These are phyloP conservation scores for Fusarium udum DNA, from an alignment of 2,329 filamentous ascomycete species.

Conservation along the genomic window DNA sequence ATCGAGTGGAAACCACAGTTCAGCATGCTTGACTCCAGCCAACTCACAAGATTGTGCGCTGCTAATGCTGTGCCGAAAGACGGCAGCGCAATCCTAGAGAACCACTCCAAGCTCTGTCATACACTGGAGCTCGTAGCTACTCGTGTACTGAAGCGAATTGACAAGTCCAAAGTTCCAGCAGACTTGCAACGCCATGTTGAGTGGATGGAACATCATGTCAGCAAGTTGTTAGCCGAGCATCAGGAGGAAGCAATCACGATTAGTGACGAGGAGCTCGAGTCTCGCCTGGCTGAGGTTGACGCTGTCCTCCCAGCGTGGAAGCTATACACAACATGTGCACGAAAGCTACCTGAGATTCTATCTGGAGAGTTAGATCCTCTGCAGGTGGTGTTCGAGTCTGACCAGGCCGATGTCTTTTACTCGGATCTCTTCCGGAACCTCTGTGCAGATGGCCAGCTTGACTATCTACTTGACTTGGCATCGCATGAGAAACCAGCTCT, in stretches of 20 bases:
- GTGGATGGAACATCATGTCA: slow-evolving; percentile 12
- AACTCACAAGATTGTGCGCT: not conserved
- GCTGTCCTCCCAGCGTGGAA: slow-evolving; percentile 1
- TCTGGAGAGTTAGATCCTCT: not conserved
- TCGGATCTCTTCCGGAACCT: not conserved
- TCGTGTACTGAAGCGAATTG: not conserved
- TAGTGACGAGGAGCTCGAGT: not conserved
- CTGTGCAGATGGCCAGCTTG: not conserved
- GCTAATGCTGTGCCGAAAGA: not conserved
- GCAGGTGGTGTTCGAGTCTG: not conserved
- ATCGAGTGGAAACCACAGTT: slow-evolving; percentile 7
- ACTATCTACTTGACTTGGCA: not conserved
- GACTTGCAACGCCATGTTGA: not conserved
- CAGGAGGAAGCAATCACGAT: not conserved
- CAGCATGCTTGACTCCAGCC: not conserved
- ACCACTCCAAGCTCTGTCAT: not conserved
- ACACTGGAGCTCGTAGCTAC: not conserved
- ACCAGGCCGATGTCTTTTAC: slow-evolving; percentile 11
- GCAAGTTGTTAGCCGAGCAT: not conserved
- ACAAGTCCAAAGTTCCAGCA: not conserved
- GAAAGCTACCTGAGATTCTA: not conserved
- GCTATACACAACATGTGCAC: not conserved
- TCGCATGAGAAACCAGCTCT: slow-evolving; percentile 2
- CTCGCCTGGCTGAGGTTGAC: not conserved
- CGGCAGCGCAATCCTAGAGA: not conserved